Evolutionary conservation across 305 asterid genomes (phyloP), one percentile per base, ranked within the genome.

Genomic region (Solanum hybrid): DNA sequence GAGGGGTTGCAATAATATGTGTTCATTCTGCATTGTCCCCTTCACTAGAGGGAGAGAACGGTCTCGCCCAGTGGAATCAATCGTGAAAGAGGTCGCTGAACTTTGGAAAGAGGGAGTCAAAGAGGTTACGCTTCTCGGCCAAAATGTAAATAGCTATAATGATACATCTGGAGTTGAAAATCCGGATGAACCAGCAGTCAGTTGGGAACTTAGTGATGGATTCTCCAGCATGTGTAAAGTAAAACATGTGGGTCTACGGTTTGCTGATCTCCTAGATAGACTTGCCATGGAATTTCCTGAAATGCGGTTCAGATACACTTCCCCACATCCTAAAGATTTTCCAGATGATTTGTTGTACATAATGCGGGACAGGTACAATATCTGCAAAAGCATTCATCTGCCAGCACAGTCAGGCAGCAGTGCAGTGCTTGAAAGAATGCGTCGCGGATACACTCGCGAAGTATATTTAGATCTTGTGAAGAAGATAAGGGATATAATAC

Each of bases 1-100:
- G 99, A 95, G 99, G 94, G 99, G 99, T 60, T 97, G 99, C 95
- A 97, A 97, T 89, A 97, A 97, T 81, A 96, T 96, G 99, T 97
- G 99, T 92, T 95, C 99, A 19, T 97, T 97, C 90, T 97, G 99
- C 94, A 97, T 97, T 85, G 99, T 97, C 87, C 99, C 99, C 90
- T 97, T 97, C 94, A 97, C 99, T 36, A 94, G 99, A 91, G 99
- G 99, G 89, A 93, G 98, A 86, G 99, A 97, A 90, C 91, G 99
- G 75, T 97, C 99, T 9, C 97, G 99, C 34, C 97, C 99, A 5
- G 98, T 97, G 86, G 98, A 95, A 80, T 97, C 99, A 88, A 95
- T 97, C 77, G 95, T 96, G 89, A 93, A 95, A 92, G 99, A 97
- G 93, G 98, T 97, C 86, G 97, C 92, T n/a, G 99, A 95, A 94